Conservation (phyloP, 2,329 filamentous ascomycete genomes). For the Fusarium globosum region DNA sequence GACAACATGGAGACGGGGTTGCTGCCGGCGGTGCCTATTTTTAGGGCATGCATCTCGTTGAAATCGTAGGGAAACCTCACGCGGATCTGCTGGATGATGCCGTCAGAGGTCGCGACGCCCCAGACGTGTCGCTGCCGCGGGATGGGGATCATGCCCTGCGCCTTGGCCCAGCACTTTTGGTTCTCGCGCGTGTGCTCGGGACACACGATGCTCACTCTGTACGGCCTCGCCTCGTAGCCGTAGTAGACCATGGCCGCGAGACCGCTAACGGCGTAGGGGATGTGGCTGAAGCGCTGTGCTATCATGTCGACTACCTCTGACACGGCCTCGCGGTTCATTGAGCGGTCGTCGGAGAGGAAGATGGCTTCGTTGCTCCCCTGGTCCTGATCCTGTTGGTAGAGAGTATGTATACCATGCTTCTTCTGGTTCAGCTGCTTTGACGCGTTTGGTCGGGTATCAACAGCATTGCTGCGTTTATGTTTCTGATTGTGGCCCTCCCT, state of each 20-base stretch:
- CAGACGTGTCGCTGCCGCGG: constrained; percentile 45
- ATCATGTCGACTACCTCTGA: constrained; percentile 54
- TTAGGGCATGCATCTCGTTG: constrained; percentile 41
- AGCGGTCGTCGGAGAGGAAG: constrained; percentile 19
- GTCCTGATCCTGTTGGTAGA: background rate
- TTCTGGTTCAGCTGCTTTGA: background rate
- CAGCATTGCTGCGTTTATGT: background rate
- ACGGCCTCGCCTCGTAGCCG: constrained; percentile 50
- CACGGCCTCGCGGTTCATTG: constrained; percentile 48
- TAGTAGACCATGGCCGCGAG: constrained; percentile 57
- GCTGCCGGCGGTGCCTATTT: constrained; percentile 21
- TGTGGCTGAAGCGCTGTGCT: constrained; percentile 53
- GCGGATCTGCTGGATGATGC: constrained; percentile 48
- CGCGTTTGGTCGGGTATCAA: background rate
- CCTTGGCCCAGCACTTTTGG: constrained; percentile 55
- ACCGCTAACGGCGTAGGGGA: constrained; percentile 61
- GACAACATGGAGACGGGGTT: constrained; percentile 46
- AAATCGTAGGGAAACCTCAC: constrained; percentile 53
- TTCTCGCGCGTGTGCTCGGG: constrained; percentile 50
- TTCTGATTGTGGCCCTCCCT: constrained; percentile 8
- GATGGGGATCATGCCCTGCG: constrained; percentile 47
- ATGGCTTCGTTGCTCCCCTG: constrained; percentile 22
- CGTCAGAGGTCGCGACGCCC: constrained; percentile 50
- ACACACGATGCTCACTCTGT: constrained; percentile 56
- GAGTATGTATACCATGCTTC: background rate